A percentile compares a stretch with the other conserved stretches of the same genome.
phyloP scores from a whole-genome alignment of 768 basidiomycete species.

The Daedaleopsis nitida region DNA sequence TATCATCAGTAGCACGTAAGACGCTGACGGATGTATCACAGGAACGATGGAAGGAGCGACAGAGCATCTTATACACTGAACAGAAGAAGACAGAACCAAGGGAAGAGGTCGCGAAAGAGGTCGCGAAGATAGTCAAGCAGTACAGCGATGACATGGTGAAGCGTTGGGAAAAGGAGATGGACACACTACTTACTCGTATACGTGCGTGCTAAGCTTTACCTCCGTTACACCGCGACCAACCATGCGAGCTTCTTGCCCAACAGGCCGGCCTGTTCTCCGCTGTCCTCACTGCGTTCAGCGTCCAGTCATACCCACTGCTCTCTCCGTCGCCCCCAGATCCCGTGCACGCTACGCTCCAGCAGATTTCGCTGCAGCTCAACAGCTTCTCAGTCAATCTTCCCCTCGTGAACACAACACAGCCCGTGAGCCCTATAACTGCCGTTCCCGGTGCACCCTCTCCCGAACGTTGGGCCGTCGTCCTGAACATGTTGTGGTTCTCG shows the following conservation, averaged over 20 bases:
- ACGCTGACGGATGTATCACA: too few species aligned
- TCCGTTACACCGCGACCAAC: background rate
- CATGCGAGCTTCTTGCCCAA: background rate
- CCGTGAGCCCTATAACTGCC: background rate
- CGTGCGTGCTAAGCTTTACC: conserved; percentile 5
- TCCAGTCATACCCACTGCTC: conserved; percentile 12
- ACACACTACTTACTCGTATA: conserved; percentile 21
- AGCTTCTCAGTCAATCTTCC: background rate
- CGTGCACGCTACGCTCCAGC: background rate
- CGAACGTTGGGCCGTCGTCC: background rate
- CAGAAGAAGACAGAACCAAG: background rate
- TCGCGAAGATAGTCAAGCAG: conserved; percentile 7
- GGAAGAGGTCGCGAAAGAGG: conserved; percentile 9
- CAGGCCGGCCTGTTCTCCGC: conserved; percentile 28
- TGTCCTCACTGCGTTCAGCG: conserved; percentile 20
- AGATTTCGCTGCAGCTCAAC: conserved; percentile 4
- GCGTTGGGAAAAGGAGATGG: conserved; percentile 20
- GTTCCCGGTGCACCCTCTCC: background rate
- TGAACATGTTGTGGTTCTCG: conserved; percentile 19
- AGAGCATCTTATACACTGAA: too few species aligned
- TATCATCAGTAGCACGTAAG: too few species aligned
- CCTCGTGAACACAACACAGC: background rate
- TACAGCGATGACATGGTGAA: conserved; percentile 13
- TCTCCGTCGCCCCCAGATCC: background rate
- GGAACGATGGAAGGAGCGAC: too few species aligned